These are phyloP conservation scores for Helotiales sp. DNA, from an alignment of 2,329 filamentous ascomycete genomes.

Conservation along the genomic window DNA sequence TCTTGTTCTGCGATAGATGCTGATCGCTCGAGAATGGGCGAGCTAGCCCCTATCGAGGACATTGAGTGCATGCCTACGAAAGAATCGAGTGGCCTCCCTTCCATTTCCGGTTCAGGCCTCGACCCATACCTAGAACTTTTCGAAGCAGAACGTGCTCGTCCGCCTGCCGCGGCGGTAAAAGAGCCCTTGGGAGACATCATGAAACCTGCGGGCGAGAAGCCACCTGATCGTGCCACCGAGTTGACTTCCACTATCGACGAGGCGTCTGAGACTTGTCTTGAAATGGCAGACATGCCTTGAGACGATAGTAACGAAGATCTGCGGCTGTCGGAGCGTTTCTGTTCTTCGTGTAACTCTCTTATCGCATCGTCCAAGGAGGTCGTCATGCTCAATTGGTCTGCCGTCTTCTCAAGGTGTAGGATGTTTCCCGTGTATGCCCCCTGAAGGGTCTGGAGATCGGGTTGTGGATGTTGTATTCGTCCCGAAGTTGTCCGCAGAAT, in stretches of 20 bases:
- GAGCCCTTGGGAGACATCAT: conserved; percentile 68
- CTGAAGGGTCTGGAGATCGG: conserved; percentile 61
- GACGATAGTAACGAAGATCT: conserved; percentile 61
- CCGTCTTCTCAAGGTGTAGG: conserved; percentile 71
- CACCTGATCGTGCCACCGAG: conserved; percentile 63
- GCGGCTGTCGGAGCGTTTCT: conserved; percentile 69
- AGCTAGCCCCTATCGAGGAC: conserved; percentile 19
- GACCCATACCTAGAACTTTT: conserved; percentile 44
- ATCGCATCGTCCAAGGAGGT: conserved; percentile 80
- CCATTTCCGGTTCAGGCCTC: conserved; percentile 36
- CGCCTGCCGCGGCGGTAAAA: conserved; percentile 45
- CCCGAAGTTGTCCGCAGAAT: conserved; percentile 32
- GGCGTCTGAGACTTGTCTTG: conserved; percentile 49
- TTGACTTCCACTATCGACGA: conserved; percentile 71
- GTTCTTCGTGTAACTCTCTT: conserved; percentile 67
- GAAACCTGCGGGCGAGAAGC: conserved; percentile 68
- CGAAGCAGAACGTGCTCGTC: conserved; percentile 55
- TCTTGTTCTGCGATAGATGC: conserved; percentile 31
- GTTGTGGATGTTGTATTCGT: conserved; percentile 55
- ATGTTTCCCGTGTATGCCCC: conserved; percentile 67
- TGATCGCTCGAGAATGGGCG: conserved; percentile 24
- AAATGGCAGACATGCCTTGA: conserved; percentile 32
- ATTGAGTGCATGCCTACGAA: conserved; percentile 29
- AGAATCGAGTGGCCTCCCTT: conserved; percentile 35
- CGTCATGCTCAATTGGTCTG: conserved; percentile 69